phyloP scores from a whole-genome alignment of 2,329 filamentous ascomycete genomes.

The Paraconiothyrium sp. region DNA sequence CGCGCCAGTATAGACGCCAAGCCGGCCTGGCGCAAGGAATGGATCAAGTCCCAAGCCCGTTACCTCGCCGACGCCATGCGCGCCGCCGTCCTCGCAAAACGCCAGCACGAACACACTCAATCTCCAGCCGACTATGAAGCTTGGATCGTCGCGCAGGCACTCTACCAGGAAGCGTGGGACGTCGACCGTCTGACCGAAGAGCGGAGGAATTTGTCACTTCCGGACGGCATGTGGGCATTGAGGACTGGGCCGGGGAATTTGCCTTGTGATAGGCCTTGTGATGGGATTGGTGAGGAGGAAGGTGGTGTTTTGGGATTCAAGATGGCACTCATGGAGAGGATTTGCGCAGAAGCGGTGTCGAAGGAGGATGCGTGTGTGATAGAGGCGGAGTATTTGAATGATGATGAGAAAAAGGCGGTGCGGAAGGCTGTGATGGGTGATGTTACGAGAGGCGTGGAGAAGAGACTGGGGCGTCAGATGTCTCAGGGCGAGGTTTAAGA shows the following conservation, averaged over 20 bases:
- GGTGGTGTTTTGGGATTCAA: conserved; percentile 24
- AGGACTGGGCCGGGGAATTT: conserved; percentile 10
- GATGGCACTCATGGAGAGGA: conserved; percentile 35
- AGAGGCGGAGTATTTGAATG: conserved; percentile 13
- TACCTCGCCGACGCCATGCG: conserved; percentile 20
- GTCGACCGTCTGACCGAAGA: conserved; percentile 27
- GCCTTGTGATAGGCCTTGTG: conserved; percentile 1
- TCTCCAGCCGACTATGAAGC: conserved; percentile 6
- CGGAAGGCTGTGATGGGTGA: conserved; percentile 17
- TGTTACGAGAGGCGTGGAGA: not conserved
- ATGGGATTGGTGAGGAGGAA: conserved; percentile 4
- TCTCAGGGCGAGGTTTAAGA: not conserved
- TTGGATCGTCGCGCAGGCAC: conserved; percentile 10
- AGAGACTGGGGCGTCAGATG: not conserved
- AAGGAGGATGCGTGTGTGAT: conserved; percentile 15
- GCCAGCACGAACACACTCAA: conserved; percentile 7
- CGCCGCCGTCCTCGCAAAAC: conserved; percentile 3
- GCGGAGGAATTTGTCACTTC: conserved; percentile 29
- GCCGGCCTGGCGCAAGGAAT: conserved; percentile 21
- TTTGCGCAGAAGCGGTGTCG: conserved; percentile 22
- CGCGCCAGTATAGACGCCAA: conserved; percentile 19
- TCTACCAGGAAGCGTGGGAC: conserved; percentile 15
- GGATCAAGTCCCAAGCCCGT: conserved; percentile 25
- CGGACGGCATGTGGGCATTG: conserved; percentile 24
- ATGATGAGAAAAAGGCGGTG: conserved; percentile 23